Conservation (phyloP, 371 early-diverging fungal species). For the Funneliformis caledonium region DNA sequence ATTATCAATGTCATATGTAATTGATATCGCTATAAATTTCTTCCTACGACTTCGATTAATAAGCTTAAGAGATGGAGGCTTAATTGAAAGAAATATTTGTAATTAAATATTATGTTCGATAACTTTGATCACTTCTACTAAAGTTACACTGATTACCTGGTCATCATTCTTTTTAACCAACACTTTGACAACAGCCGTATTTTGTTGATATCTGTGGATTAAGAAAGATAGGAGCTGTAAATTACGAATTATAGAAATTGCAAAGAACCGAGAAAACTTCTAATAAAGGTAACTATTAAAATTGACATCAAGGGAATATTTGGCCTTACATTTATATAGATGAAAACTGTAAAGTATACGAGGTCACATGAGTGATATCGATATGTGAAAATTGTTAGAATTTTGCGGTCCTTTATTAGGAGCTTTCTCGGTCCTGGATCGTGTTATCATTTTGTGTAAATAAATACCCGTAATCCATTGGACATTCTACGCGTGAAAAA, state of each 20-base stretch:
- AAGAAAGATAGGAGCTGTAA: not conserved
- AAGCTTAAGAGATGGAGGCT: constrained; percentile 42
- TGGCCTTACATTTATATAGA: too few species aligned
- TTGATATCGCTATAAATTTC: constrained; percentile 41
- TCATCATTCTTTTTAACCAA: constrained; percentile 55
- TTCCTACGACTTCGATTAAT: constrained; percentile 41
- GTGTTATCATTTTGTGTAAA: too few species aligned
- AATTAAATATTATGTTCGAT: constrained; percentile 14
- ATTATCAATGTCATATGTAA: constrained; percentile 37
- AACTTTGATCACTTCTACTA: constrained; percentile 9
- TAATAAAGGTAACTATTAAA: too few species aligned
- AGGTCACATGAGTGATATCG: too few species aligned
- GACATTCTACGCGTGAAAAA: constrained; percentile 40
- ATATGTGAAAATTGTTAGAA: too few species aligned
- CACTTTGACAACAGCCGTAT: constrained; percentile 53
- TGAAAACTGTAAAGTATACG: too few species aligned
- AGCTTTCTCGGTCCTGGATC: too few species aligned
- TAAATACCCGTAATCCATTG: constrained; percentile 55
- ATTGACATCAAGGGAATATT: too few species aligned
- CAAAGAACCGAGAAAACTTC: too few species aligned
- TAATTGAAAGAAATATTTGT: constrained; percentile 31
- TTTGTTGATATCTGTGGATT: constrained; percentile 55
- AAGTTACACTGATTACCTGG: constrained; percentile 45
- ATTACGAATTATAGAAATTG: too few species aligned
- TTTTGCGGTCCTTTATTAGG: too few species aligned